Percentiles rank a stretch among this genome's conserved stretches.
These are phyloP conservation scores for Suillus cothurnatus DNA, from an alignment of 768 basidiomycete species.

Conservation along the genomic window DNA sequence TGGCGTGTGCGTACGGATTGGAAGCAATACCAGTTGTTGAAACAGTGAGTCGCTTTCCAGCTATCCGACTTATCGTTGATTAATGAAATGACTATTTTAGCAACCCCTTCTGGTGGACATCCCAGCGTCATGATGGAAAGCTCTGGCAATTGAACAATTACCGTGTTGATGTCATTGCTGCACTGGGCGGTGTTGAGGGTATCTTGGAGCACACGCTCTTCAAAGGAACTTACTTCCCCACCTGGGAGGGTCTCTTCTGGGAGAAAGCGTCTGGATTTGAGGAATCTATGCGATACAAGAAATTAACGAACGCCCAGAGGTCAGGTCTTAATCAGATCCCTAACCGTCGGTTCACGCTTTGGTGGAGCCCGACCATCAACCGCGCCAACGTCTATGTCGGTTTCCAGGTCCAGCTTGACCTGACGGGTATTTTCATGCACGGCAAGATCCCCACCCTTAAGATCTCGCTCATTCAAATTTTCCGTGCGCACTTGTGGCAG, in stretches of 20 bases:
- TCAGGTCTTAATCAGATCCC: conserved; percentile 98
- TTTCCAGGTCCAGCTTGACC: conserved; percentile 99
- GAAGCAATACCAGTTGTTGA: conserved; percentile 95
- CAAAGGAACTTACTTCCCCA: conserved; percentile 97
- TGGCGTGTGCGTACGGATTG: conserved; percentile 98
- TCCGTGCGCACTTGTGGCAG: conserved; percentile 99
- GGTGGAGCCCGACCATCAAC: conserved; percentile 99
- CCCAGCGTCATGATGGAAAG: conserved; percentile 94
- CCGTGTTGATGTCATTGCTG: conserved; percentile 98
- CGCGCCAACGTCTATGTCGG: conserved; percentile 99
- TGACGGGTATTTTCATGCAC: conserved; percentile 98
- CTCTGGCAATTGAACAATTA: conserved; percentile 98
- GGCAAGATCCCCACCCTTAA: conserved; percentile 98
- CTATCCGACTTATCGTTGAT: conserved; percentile 14
- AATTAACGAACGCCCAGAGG: conserved; percentile 96
- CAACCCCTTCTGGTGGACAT: conserved; percentile 99
- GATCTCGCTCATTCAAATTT: conserved; percentile 99
- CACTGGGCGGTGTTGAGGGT: conserved; percentile 93
- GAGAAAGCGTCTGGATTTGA: conserved; percentile 98
- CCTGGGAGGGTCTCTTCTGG: conserved; percentile 99
- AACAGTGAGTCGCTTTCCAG: conserved; percentile 60
- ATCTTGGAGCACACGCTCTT: conserved; percentile 97
- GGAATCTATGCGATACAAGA: conserved; percentile 94
- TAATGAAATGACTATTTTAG: conserved; percentile 35
- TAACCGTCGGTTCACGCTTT: conserved; percentile 97